phyloP scores from a whole-genome alignment of 2,329 filamentous ascomycete genomes.

The Ilyonectria robusta region DNA sequence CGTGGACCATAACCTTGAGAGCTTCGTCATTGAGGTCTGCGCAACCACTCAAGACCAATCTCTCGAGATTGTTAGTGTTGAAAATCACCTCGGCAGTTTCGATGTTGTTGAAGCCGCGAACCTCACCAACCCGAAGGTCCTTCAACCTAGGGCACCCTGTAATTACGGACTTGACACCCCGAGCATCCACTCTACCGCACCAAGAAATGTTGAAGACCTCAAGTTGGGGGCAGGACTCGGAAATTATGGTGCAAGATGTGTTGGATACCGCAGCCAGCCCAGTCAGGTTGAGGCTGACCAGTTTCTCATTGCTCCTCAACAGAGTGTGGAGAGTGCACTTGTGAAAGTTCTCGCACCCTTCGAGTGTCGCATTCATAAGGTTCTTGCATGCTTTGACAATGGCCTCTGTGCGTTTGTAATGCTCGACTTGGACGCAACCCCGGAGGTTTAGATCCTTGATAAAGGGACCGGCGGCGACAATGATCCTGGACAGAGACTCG shows the following conservation, averaged over 20 bases:
- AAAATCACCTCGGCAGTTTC: constrained; percentile 83
- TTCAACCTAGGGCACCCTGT: constrained; percentile 79
- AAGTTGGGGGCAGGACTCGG: constrained; percentile 84
- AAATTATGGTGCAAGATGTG: constrained; percentile 87
- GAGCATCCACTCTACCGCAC: constrained; percentile 88
- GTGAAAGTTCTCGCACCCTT: constrained; percentile 90
- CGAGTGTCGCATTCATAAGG: constrained; percentile 87
- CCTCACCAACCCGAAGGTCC: constrained; percentile 86
- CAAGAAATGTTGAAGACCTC: constrained; percentile 91
- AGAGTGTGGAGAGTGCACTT: constrained; percentile 84
- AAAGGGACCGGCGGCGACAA: constrained; percentile 88
- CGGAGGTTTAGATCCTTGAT: constrained; percentile 91
- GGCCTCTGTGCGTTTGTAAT: constrained; percentile 82
- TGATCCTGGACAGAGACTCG: constrained; percentile 86
- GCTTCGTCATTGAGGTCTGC: constrained; percentile 82
- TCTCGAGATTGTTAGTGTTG: constrained; percentile 83
- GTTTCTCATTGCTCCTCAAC: constrained; percentile 78
- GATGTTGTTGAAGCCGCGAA: constrained; percentile 82
- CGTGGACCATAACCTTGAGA: constrained; percentile 81
- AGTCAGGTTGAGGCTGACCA: constrained; percentile 89
- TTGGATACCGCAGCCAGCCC: constrained; percentile 86
- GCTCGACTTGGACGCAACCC: constrained; percentile 90
- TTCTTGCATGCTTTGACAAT: constrained; percentile 90
- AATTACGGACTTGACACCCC: constrained; percentile 81
- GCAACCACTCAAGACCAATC: constrained; percentile 86